Base-by-base conservation (phyloP, 495 filamentous ascomycete genomes). In the Aspergillus indologenus region DNA sequence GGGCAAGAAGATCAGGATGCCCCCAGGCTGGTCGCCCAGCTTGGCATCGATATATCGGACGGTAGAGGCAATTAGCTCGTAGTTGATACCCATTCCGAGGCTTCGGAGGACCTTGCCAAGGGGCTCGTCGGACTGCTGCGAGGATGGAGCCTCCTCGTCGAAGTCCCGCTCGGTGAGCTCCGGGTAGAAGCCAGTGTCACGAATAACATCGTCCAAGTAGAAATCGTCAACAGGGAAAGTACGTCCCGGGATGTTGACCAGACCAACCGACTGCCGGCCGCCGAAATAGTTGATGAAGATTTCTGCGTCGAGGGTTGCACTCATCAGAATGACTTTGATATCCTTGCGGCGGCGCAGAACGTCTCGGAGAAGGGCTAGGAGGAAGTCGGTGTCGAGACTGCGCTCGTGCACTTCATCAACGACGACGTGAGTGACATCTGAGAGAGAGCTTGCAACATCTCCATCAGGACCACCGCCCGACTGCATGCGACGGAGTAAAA, bases 371-470 rank as follows among this genome's bases (percentile, higher is more conserved):
- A 98, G 82, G 42, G 91, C 90, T 42, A 98, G 73, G 7, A 98
- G 80, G 68, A 98, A 96, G 68, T 98, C 94, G 0, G 92, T 97
- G 65, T 98, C 94, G 9, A 98, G 77, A 73, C 89, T 95, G 26
- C 94, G 86, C 71, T 98, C 94, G 73, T 98, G 94, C 20, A 98
- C 95, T 72, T 98, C 94, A 66, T 98, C 94, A 8, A 98, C 90
- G 19, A 98, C 89, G 19, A 98, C 85, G 74, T 98, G 95, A 56
- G 90, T 96, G 52, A 98, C 87, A 71, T 96, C 90, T 11, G 90
- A 87, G 14, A 98, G 71, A 58, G 89, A 89, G 48, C 85, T 84
- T 15, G 90, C 85, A 6, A 96, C 83, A 63, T 93, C 90, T 12
- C 90, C 84, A 46, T 83, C 81, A 29, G 84, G 80, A 42, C 88